Conservation (phyloP, 2,329 filamentous ascomycete species). For the Calonectria honghensis region DNA sequence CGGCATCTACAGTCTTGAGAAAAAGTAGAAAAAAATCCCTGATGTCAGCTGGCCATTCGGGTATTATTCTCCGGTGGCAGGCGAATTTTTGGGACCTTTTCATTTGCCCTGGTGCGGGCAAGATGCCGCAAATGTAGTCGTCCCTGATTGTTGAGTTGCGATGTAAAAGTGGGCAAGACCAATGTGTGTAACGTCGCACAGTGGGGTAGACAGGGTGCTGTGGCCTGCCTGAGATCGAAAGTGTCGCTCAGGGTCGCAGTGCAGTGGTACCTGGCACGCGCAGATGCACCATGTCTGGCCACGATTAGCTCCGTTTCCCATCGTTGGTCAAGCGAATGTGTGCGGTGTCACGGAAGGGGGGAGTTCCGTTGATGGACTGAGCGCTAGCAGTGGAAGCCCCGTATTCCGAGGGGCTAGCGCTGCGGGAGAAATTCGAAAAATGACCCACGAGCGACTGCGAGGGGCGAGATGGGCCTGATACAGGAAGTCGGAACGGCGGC, state of each 20-base stretch:
- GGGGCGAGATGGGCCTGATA: slow-evolving; percentile 12
- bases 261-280: not conserved
- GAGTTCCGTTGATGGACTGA: slow-evolving; percentile 48
- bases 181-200: slow-evolving; percentile 3
- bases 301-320: slow-evolving; percentile 38
- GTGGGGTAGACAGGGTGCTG: slow-evolving; percentile 6
- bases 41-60: slow-evolving; percentile 2
- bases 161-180: slow-evolving; percentile 6
- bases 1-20: not conserved
- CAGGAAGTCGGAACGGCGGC: not conserved
- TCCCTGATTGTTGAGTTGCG: not conserved
- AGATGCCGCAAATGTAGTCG: slow-evolving; percentile 27
- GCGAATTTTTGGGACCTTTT: not conserved
- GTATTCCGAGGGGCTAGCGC: slow-evolving; percentile 51
- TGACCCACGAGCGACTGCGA: slow-evolving; percentile 6
- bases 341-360: slow-evolving; percentile 48
- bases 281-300: slow-evolving; percentile 28
- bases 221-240: not conserved
- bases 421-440: slow-evolving; percentile 42
- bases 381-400: slow-evolving; percentile 53
- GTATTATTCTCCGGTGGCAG: not conserved
- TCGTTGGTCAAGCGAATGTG: slow-evolving; percentile 43
- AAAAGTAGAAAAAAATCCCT: not conserved
- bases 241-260: slow-evolving; percentile 1
- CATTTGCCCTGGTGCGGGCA: slow-evolving; percentile 8